Evolutionary conservation across 2,329 filamentous ascomycete genomes (phyloP).

Genomic region (Colletotrichum tabaci): DNA sequence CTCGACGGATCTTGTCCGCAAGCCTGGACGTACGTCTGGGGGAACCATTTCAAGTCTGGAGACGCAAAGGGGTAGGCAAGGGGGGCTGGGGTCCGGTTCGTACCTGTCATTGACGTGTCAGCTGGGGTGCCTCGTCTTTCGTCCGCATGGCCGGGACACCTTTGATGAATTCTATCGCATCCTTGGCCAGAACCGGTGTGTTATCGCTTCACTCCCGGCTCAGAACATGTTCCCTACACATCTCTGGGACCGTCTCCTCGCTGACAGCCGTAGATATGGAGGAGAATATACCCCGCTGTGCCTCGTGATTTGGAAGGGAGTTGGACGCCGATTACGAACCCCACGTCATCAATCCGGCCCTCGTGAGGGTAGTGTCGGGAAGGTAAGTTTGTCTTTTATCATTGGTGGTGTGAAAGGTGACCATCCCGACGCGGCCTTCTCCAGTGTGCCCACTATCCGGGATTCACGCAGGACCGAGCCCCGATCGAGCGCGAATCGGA

Average conservation of each 20-base stretch:
- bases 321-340: not conserved
- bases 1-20: slow-evolving; percentile 50
- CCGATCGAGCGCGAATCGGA: not conserved
- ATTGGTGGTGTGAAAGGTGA: no score
- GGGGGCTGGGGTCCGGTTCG: slow-evolving; percentile 46
- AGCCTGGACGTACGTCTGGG: slow-evolving; percentile 52
- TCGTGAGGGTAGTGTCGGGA: not conserved
- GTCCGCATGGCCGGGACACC: slow-evolving; percentile 40
- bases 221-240: slow-evolving; percentile 48
- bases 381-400: not conserved
- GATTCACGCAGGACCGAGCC: not conserved
- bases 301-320: not conserved
- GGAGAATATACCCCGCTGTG: slow-evolving; percentile 45
- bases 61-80: slow-evolving; percentile 47
- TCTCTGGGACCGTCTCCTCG: slow-evolving; percentile 46
- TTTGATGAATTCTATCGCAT: slow-evolving; percentile 45
- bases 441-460: not conserved
- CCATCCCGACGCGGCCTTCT: not conserved
- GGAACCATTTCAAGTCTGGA: slow-evolving; percentile 45
- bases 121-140: not conserved
- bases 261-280: slow-evolving; percentile 45
- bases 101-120: slow-evolving; percentile 44
- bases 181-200: slow-evolving; percentile 45
- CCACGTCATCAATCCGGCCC: not conserved
- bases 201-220: slow-evolving; percentile 48